These are phyloP conservation scores for Proliferodiscus dingleyae DNA, from an alignment of 2,329 filamentous ascomycete species.

Conservation along the genomic window DNA sequence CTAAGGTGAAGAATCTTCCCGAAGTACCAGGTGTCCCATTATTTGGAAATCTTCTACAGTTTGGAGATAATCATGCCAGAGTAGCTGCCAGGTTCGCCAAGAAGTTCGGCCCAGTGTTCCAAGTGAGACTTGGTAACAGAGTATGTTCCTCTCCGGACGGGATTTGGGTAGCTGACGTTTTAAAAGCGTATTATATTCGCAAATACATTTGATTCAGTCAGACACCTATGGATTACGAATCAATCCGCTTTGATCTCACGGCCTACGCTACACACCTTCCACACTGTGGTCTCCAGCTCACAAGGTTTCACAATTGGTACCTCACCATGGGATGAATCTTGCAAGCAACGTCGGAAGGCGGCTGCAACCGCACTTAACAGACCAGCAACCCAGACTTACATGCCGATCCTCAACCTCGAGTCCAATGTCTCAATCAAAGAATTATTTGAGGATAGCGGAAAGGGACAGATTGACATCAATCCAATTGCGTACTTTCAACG, in stretches of 20 bases:
- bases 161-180: background rate
- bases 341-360: constrained; percentile 60
- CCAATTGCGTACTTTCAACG: constrained; percentile 66
- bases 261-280: constrained; percentile 76
- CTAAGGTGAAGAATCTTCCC: constrained; percentile 57
- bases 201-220: constrained; percentile 71
- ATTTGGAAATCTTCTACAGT: constrained; percentile 58
- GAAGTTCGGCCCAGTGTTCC: constrained; percentile 60
- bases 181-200: constrained; percentile 65
- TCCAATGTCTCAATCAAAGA: constrained; percentile 59
- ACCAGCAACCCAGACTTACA: constrained; percentile 57
- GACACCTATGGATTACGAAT: constrained; percentile 71
- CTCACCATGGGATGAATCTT: constrained; percentile 59
- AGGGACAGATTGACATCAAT: constrained; percentile 50
- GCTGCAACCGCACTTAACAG: constrained; percentile 62
- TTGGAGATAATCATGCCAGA: constrained; percentile 53
- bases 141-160: constrained; percentile 34
- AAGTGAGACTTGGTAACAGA: constrained; percentile 63
- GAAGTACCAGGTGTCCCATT: constrained; percentile 58
- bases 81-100: constrained; percentile 52
- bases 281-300: constrained; percentile 70
- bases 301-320: constrained; percentile 68
- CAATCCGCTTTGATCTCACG: constrained; percentile 74
- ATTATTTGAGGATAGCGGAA: constrained; percentile 51
- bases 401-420: constrained; percentile 58